Evolutionary conservation across 768 basidiomycete species (phyloP).

Genomic region (Boletellus ananiceps): DNA sequence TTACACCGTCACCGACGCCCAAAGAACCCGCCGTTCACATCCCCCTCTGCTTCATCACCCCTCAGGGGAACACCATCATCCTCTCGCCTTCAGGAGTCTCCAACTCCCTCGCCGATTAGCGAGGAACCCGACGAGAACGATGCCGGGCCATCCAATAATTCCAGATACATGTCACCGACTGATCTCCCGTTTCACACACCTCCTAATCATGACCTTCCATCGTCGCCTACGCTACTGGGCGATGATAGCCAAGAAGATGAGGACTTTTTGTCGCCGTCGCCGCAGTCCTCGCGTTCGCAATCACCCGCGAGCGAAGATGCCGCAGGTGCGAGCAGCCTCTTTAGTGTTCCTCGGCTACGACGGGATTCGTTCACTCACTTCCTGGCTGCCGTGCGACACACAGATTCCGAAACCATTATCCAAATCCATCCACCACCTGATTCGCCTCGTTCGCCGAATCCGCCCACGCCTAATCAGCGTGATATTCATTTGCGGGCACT

Average conservation of each 20-base stretch:
- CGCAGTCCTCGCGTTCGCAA: constrained; percentile 48
- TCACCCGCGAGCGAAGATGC: constrained; percentile 49
- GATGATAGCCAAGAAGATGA: constrained; percentile 23
- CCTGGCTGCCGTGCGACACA: constrained; percentile 50
- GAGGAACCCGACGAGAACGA: constrained; percentile 51
- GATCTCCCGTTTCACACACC: constrained; percentile 59
- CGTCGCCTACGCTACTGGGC: constrained; percentile 30
- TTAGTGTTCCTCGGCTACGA: constrained; percentile 67
- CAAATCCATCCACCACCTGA: constrained; percentile 77
- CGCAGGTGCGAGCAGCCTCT: constrained; percentile 82
- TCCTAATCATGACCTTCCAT: constrained; percentile 45
- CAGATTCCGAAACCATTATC: constrained; percentile 64
- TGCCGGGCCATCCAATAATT: constrained; percentile 49
- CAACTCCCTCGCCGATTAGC: constrained; percentile 59
- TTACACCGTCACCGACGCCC: constrained; percentile 58
- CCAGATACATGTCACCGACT: constrained; percentile 57
- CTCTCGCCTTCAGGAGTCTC: constrained; percentile 44
- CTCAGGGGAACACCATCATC: constrained; percentile 49
- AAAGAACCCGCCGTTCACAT: constrained; percentile 35
- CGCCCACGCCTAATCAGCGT: constrained; percentile 78
- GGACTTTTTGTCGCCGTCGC: constrained; percentile 24
- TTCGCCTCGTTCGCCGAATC: constrained; percentile 73
- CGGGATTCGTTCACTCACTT: constrained; percentile 65
- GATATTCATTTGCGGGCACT: constrained; percentile 77
- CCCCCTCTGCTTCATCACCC: constrained; percentile 58